Conservation (phyloP, 495 filamentous ascomycete genomes). For the Monascus purpureus region DNA sequence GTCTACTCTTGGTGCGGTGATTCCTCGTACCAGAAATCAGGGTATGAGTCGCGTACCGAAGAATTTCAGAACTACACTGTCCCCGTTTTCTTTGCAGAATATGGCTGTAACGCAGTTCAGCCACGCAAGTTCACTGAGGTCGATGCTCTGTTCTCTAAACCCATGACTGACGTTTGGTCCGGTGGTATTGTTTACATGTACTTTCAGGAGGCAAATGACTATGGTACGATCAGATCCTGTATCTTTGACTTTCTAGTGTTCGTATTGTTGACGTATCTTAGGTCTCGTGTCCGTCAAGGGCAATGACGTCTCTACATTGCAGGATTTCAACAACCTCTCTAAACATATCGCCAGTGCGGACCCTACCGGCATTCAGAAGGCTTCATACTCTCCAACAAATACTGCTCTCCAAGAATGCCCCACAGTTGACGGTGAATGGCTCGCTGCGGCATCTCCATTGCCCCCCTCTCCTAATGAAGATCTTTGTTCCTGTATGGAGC, state of each 20-base stretch:
- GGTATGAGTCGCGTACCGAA: slow-evolving; percentile 59
- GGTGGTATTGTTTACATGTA: slow-evolving; percentile 97
- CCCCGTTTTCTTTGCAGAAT: slow-evolving; percentile 92
- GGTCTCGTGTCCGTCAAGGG: slow-evolving; percentile 51
- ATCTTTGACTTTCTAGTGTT: slow-evolving; percentile 1
- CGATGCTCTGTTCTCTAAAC: slow-evolving; percentile 52
- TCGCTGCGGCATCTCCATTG: slow-evolving; percentile 44
- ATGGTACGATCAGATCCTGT: slow-evolving; percentile 36
- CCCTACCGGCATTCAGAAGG: slow-evolving; percentile 46
- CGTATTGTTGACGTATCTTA: slow-evolving; percentile 3
- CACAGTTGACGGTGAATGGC: slow-evolving; percentile 44
- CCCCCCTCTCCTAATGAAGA: slow-evolving; percentile 68
- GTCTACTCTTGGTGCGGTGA: slow-evolving; percentile 95
- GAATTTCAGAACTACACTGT: slow-evolving; percentile 78
- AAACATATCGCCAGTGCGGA: slow-evolving; percentile 50
- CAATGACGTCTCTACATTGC: slow-evolving; percentile 37
- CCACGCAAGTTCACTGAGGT: slow-evolving; percentile 78
- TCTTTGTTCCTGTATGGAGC: slow-evolving; percentile 75
- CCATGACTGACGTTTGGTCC: slow-evolving; percentile 79
- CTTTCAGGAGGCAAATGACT: slow-evolving; percentile 78
- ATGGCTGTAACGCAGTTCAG: slow-evolving; percentile 73
- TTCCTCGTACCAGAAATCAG: slow-evolving; percentile 52
- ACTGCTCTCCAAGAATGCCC: slow-evolving; percentile 57
- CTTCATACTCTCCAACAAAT: slow-evolving; percentile 60
- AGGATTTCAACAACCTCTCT: slow-evolving; percentile 61